Evolutionary conservation across 2,329 filamentous ascomycete genomes (phyloP), one percentile per base, ranked within the genome.

Genomic region (Myriosclerotinia scirpicola): DNA sequence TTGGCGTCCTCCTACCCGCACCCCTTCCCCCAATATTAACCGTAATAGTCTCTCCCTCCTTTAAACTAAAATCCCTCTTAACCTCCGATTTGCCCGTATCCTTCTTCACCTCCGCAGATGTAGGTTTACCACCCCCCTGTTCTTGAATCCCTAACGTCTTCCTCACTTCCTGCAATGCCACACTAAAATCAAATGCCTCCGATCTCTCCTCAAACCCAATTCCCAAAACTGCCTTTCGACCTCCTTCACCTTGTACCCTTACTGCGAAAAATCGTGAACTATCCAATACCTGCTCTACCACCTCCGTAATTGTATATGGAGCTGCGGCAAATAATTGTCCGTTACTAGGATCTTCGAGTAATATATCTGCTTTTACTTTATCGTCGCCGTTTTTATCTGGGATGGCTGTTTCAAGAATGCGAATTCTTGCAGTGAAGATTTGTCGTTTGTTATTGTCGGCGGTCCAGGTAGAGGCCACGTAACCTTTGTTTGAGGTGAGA

Each of bases 31-130:
- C 87, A 62, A 95, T 83, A 76, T 90, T 91, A 70, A 96, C 88
- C 34, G 89, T 92, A 72, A 96, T 96, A 22, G 90, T 96, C 82
- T 97, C 90, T 14, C 92, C 92, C 68, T 93, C 92, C 78, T 96
- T 96, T 70, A 97, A 78, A 74, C 90, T 93, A 75, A 92, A 93
- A 75, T 96, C 92, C 71, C 85, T 86, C 79, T 87, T 89, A 74
- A 85, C 84, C 55, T 78, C 74, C 66, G 78, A 77, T 15, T 53
- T 44, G 68, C 78, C 77, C 67, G 77, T 78, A 20, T 74, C 73
- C 15, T 75, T 76, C 5, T 76, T 63, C 50, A 8, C 26, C 9
- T 11, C 62, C 17, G 38, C 75, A 54, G 59, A 54, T 0, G 74
- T 71, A 53, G 78, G 70, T 69, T 73, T 72, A 52, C 67, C 76